phyloP scores from a whole-genome alignment of 208 protist genomes.

The Trypanosoma caninum region DNA sequence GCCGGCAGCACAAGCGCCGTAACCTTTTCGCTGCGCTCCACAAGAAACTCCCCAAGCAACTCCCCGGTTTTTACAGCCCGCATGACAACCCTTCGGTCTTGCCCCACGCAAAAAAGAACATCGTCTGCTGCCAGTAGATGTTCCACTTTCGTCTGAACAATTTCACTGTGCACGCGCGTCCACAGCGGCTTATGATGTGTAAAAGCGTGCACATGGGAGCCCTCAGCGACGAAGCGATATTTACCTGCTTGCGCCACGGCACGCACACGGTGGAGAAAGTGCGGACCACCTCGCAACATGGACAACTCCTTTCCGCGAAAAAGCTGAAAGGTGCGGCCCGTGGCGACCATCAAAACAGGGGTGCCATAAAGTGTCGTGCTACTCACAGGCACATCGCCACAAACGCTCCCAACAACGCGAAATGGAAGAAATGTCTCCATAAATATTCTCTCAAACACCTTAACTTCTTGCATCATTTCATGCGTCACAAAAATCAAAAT shows the following conservation, averaged over 20 bases:
- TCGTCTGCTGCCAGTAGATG: conserved; percentile 74
- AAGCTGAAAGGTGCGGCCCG: conserved; percentile 77
- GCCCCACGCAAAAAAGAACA: conserved; percentile 70
- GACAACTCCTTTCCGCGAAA: conserved; percentile 80
- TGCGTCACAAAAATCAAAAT: too few relatives aligned
- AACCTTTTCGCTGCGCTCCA: conserved; percentile 60
- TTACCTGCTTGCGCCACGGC: conserved; percentile 79
- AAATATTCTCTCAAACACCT: not conserved
- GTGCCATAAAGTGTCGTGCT: conserved; percentile 73
- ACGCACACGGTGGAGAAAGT: conserved; percentile 44
- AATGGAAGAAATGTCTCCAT: conserved; percentile 82
- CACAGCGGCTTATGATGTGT: conserved; percentile 84
- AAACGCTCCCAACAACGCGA: conserved; percentile 80
- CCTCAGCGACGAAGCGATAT: conserved; percentile 77
- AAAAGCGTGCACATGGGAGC: conserved; percentile 66
- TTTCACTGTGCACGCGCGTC: conserved; percentile 42
- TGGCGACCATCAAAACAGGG: conserved; percentile 76
- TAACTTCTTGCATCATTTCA: too few relatives aligned
- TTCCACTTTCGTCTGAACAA: conserved; percentile 46
- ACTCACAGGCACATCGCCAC: conserved; percentile 62
- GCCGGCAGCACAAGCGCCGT: conserved; percentile 40
- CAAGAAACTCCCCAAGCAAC: conserved; percentile 56
- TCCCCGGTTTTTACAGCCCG: conserved; percentile 61
- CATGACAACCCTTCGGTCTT: conserved; percentile 71
- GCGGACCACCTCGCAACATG: conserved; percentile 79